Evolutionary conservation across 2,329 filamentous ascomycete genomes (phyloP).

Genomic region (Ambrosiella cleistominuta): DNA sequence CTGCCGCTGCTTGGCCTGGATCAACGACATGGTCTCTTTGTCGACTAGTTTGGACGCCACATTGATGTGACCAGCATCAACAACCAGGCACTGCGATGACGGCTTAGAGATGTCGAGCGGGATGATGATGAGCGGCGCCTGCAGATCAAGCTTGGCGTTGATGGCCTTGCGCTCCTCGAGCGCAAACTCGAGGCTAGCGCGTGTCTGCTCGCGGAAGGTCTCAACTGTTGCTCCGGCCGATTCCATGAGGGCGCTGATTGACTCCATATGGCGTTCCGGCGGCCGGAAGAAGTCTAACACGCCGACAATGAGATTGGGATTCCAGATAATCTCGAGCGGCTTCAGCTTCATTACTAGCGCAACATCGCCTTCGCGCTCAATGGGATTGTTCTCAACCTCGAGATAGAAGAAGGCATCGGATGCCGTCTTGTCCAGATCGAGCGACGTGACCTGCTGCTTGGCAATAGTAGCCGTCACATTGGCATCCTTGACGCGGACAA

Average conservation of each 20-base stretch:
- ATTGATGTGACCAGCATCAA: constrained; percentile 91
- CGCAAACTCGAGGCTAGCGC: constrained; percentile 89
- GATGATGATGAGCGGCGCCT: constrained; percentile 89
- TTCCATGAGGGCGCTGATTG: constrained; percentile 88
- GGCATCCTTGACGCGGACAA: constrained; percentile 86
- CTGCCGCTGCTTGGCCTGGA: constrained; percentile 79
- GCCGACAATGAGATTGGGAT: constrained; percentile 79
- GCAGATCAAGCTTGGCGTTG: constrained; percentile 86
- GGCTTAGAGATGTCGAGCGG: constrained; percentile 77
- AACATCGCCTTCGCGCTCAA: constrained; percentile 82
- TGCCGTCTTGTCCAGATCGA: not conserved
- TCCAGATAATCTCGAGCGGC: constrained; percentile 94
- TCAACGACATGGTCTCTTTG: constrained; percentile 70
- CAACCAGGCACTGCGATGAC: constrained; percentile 71
- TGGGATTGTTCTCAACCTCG: constrained; percentile 83
- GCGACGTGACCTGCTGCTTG: not conserved
- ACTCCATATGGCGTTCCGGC: constrained; percentile 95
- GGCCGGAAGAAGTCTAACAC: constrained; percentile 92
- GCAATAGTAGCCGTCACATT: constrained; percentile 21
- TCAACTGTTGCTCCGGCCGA: constrained; percentile 90
- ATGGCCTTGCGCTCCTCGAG: constrained; percentile 96
- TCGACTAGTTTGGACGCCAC: constrained; percentile 90
- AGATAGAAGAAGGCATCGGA: constrained; percentile 78
- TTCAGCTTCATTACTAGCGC: constrained; percentile 82
- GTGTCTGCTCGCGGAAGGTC: constrained; percentile 82